These are phyloP conservation scores for Eustoma russellianum DNA, from an alignment of 257 asterid species.

Conservation along the genomic window DNA sequence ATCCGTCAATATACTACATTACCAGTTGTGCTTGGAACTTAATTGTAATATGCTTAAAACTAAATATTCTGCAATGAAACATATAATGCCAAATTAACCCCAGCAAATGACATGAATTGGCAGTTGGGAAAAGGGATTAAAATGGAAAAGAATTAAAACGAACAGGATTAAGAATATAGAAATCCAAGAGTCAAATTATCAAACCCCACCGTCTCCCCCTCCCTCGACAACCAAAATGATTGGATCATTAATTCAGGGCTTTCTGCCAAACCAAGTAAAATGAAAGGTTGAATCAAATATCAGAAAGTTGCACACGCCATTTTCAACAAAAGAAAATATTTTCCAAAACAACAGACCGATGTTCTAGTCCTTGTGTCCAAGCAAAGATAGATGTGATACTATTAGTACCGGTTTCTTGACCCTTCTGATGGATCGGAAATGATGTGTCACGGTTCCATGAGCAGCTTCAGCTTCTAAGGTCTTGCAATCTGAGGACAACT, in stretches of 20 bases:
- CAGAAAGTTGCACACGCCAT: background rate
- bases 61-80: background rate
- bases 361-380: constrained; percentile 85
- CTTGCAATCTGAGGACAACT: constrained; percentile 92
- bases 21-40: background rate
- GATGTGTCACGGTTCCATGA: constrained; percentile 95
- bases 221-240: too few relatives aligned
- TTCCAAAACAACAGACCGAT: constrained; percentile 34
- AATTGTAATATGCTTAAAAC: too few relatives aligned
- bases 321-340: background rate
- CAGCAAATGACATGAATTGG: background rate
- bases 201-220: too few relatives aligned
- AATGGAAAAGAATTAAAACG: too few relatives aligned
- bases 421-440: constrained; percentile 82
- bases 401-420: constrained; percentile 92
- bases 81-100: background rate
- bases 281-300: too few relatives aligned
- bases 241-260: too few relatives aligned
- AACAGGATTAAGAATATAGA: too few relatives aligned
- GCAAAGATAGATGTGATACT: constrained; percentile 96
- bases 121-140: too few relatives aligned
- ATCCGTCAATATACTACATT: background rate
- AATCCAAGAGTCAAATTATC: too few relatives aligned
- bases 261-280: too few relatives aligned
- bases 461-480: constrained; percentile 97